A percentile compares a stretch with the other conserved stretches of the same genome.
These are phyloP conservation scores for Myrmaecium sp. DNA, from an alignment of 2,329 filamentous ascomycete species.

Conservation along the genomic window DNA sequence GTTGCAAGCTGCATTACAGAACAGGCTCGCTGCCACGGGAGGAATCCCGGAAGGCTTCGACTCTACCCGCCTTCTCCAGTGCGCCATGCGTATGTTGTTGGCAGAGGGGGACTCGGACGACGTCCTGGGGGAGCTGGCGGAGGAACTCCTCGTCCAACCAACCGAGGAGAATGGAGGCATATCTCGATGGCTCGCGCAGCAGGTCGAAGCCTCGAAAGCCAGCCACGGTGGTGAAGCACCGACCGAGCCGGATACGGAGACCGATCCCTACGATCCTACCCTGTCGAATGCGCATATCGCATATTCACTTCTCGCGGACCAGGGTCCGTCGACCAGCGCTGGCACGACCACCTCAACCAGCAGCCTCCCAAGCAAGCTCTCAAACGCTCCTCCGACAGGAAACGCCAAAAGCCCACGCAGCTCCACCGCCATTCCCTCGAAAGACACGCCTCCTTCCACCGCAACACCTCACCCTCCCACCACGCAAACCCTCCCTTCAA, in stretches of 20 bases:
- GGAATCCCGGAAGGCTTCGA: conserved; percentile 22
- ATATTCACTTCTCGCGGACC: conserved; percentile 1
- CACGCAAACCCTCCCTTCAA: conserved; percentile 2
- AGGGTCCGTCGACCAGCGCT: conserved; percentile 1
- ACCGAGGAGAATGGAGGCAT: conserved; percentile 11
- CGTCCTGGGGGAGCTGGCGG: conserved; percentile 25
- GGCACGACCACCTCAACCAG: not conserved
- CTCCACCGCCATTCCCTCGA: conserved; percentile 3
- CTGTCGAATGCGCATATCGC: not conserved
- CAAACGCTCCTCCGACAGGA: conserved; percentile 9
- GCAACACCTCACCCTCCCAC: not conserved
- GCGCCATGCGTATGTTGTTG: conserved; percentile 27
- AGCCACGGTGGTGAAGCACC: conserved; percentile 2
- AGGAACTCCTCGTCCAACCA: conserved; percentile 21
- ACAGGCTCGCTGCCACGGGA: conserved; percentile 16
- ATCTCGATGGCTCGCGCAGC: conserved; percentile 13
- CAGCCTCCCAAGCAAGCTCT: conserved; percentile 4
- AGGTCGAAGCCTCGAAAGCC: conserved; percentile 1
- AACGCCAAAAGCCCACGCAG: conserved; percentile 1
- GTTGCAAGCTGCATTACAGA: conserved; percentile 19
- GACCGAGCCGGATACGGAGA: not conserved
- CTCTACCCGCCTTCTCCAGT: conserved; percentile 24
- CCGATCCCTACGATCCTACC: not conserved
- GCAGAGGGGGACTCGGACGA: conserved; percentile 14
- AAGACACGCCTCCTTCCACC: conserved; percentile 1